Conservation (phyloP, 176 grass and related monocot genomes). For the Carex scoparia region DNA sequence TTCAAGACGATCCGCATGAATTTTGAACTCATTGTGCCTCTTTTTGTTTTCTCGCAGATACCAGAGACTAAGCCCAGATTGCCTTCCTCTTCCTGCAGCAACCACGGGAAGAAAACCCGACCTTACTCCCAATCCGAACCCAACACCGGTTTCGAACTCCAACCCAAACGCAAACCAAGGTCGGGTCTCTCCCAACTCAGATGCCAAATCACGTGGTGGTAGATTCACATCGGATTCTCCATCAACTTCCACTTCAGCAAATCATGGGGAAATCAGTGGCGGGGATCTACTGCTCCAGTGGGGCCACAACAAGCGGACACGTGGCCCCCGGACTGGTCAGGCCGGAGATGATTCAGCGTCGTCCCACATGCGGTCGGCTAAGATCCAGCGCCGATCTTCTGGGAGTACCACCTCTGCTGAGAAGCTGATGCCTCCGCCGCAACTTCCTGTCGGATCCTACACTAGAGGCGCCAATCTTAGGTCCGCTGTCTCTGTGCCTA, state of each 20-base stretch:
- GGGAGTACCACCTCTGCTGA: conserved; percentile 23
- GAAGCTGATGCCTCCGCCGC: conserved; percentile 57
- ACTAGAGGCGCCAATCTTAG: conserved; percentile 38
- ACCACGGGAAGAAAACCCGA: not conserved
- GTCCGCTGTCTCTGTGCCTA: not conserved
- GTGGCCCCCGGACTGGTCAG: conserved; percentile 42
- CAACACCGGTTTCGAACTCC: not conserved
- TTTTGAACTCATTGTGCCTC: conserved; percentile 1
- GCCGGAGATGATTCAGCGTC: conserved; percentile 19
- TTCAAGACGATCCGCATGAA: conserved; percentile 32
- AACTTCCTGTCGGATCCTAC: conserved; percentile 24
- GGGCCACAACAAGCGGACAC: conserved; percentile 67
- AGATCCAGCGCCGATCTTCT: conserved; percentile 46
- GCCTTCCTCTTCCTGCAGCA: conserved; percentile 31
- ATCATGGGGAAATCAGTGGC: not conserved
- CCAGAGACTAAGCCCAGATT: conserved; percentile 51
- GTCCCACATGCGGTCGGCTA: conserved; percentile 31
- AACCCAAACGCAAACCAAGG: conserved; percentile 29
- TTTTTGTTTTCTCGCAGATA: conserved; percentile 35
- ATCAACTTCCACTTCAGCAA: conserved; percentile 18
- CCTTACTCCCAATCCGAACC: conserved; percentile 26
- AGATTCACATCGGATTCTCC: conserved; percentile 16
- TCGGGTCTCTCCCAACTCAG: conserved; percentile 14
- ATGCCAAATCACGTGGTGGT: conserved; percentile 24
- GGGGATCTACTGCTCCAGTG: conserved; percentile 63